Evolutionary conservation across 1,284 basidiomycete genomes (phyloP), one percentile per base, ranked within the genome.

Genomic region (Chalciporus sp.): DNA sequence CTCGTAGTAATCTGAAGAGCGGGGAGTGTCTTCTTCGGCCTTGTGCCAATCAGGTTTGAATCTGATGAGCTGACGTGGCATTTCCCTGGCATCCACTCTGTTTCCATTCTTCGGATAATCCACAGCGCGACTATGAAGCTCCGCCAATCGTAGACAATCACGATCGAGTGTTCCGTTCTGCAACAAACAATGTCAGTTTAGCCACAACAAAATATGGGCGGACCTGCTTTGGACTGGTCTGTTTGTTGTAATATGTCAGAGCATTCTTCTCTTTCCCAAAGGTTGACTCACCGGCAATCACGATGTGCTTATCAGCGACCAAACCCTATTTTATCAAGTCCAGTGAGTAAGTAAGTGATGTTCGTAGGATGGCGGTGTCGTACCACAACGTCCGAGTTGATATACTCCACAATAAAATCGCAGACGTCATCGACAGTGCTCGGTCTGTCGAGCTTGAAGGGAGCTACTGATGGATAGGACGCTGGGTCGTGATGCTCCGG

Each of bases 401-500:
- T 90, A 56, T 90, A 94, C 61, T 93, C 85, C 19, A 94, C 82
- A 28, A 94, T 77, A 65, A 94, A 94, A 58, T 92, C 79, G 57
- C 86, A 88, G 2, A 94, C 84, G 59, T 94, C 90, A 2, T 86
- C 77, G 7, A 92, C 81, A 0, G 79, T 84, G 56, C 84, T 84
- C 2, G 82, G 75, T 23, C 80, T 75, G 4, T 79, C 77, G 2
- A 90, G 72, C 6, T 71, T 72, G 17, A 77, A 69, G 29, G 76
- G 70, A 0, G 59, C 57, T 3, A 69, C 73, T 8, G 76, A 49
- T 2, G 71, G 61, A 63, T 92, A 92, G 9, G 73, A 66, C 2
- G 83, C 86, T 11, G 91, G 76, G 0, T 74, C 63, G 11, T 76
- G 72, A 37, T 79, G 73, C 33, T 69, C 68, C 29, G 75, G 67